Percentiles rank a stretch among this genome's conserved stretches.
Conservation (phyloP, 345 rosid genomes). For the Jatropha curcas region DNA sequence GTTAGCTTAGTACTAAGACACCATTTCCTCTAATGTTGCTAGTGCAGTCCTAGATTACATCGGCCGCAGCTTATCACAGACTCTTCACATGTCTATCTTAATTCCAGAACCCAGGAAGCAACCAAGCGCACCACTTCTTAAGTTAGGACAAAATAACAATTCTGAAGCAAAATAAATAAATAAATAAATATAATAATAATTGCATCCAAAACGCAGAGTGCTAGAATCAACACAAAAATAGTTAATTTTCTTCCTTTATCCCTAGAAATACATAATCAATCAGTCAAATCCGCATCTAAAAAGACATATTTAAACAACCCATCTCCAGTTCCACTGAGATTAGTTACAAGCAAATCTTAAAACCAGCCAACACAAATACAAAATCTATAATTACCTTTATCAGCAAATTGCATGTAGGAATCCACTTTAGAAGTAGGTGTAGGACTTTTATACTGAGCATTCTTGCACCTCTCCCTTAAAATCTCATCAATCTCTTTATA, state of each 20-base stretch:
- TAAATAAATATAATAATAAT: background rate
- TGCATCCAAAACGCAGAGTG: background rate
- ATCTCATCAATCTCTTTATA: slow-evolving; percentile 96
- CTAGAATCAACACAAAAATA: background rate
- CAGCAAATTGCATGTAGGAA: slow-evolving; percentile 83
- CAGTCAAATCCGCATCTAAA: slow-evolving; percentile 6
- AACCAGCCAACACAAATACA: background rate
- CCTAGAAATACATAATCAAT: background rate
- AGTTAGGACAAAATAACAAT: no score
- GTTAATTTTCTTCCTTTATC: background rate
- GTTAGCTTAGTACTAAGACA: background rate
- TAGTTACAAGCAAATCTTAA: background rate
- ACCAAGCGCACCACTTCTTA: background rate
- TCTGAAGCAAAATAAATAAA: no score
- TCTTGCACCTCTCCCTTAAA: slow-evolving; percentile 79
- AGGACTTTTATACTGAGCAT: slow-evolving; percentile 66
- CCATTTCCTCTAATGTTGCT: background rate
- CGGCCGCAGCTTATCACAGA: background rate
- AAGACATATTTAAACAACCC: background rate
- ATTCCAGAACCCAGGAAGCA: slow-evolving; percentile 4
- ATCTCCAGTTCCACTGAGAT: background rate
- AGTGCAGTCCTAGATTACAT: background rate
- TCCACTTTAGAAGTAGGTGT: slow-evolving; percentile 73
- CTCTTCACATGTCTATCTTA: background rate
- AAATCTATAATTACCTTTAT: slow-evolving; percentile 60